Base-by-base conservation (phyloP, 192 early-diverging fungal species). In the Backusella macrospora region DNA sequence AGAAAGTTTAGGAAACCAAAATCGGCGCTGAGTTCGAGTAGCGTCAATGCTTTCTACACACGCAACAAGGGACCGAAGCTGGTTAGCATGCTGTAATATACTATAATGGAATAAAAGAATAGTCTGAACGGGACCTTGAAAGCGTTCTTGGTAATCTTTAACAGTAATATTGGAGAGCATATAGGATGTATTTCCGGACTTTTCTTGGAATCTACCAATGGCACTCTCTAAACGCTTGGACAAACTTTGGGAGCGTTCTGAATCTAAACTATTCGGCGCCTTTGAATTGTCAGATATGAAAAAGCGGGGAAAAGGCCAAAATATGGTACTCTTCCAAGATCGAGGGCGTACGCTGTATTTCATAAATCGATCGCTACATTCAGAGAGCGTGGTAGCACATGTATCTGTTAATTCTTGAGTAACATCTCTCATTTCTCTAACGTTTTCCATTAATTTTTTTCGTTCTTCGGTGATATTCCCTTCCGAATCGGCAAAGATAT, bases 241-340 rank as follows among this genome's bases (percentile, higher is more conserved):
- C 15, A 66, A 40, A 21, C 12, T 7, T n/a, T 40, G 39, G 4
- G 38, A 18, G 12, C 8, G 21, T 16, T 65, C 38, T 65, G 63
- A 40, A 39, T 42, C 40, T 38, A 16, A 64, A 29, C 43, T 66
- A 0, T 40, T 39, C 38, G 37, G n/a, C 29, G 63, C 7, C 21
- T 59, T 66, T 21, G 16, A 40, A 12, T 66, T 40, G 40, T 66
- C 65, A 7, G 38, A 66, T 40, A 66, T 14, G 9, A 42, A 71
- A 23, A 71, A 26, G 21, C 70, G 70, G 39, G 70, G 70, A 7
- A 71, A 71, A 13, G 70, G 70, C 70, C 70, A 71, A n/a, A 71
- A n/a, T 5, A 71, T 43, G 42, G 47, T 62, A 16, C 49, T 71
- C 14, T 26, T 52, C 29, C 18, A 55, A 43, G 70, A 40, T 48